A percentile compares a stretch with the other conserved stretches of the same genome.
Conservation (phyloP, 2,329 filamentous ascomycete genomes). For the Monilinia aucupariae region DNA sequence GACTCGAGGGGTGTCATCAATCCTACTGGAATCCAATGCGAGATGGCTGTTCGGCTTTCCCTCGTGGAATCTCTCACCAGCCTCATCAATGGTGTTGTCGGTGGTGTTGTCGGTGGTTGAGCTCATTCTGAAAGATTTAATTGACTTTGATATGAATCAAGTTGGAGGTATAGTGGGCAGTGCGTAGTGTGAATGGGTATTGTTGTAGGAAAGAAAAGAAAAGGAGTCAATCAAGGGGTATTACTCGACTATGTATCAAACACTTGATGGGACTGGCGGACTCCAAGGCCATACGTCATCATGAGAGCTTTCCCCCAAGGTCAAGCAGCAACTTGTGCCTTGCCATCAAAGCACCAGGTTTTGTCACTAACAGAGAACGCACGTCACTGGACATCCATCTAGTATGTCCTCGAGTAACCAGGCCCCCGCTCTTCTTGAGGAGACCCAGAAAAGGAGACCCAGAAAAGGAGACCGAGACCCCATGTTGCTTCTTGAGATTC, state of each 20-base stretch:
- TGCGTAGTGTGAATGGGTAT: neutral
- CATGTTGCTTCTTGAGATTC: no score
- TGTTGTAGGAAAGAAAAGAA: neutral
- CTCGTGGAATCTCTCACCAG: conserved; percentile 69
- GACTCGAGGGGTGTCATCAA: neutral
- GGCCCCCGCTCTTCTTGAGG: conserved; percentile 6
- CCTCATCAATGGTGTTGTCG: conserved; percentile 66
- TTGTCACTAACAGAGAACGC: neutral
- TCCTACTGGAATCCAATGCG: conserved; percentile 65
- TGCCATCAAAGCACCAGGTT: conserved; percentile 5
- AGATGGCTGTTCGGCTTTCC: conserved; percentile 65
- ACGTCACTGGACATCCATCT: conserved; percentile 10
- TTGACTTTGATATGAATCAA: neutral
- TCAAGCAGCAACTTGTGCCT: conserved; percentile 1
- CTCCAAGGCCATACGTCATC: conserved; percentile 10
- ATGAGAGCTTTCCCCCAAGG: neutral
- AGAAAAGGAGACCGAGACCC: no score
- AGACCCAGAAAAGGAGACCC: neutral
- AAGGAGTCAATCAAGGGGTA: neutral
- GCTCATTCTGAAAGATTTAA: conserved; percentile 24
- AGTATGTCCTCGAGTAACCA: no score
- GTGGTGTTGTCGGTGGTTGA: conserved; percentile 56
- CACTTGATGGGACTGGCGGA: neutral
- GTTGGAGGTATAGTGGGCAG: neutral
- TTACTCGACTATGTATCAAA: neutral